These are phyloP conservation scores for Xerocomus nothofagi DNA, from an alignment of 1,284 basidiomycete genomes.

Conservation along the genomic window DNA sequence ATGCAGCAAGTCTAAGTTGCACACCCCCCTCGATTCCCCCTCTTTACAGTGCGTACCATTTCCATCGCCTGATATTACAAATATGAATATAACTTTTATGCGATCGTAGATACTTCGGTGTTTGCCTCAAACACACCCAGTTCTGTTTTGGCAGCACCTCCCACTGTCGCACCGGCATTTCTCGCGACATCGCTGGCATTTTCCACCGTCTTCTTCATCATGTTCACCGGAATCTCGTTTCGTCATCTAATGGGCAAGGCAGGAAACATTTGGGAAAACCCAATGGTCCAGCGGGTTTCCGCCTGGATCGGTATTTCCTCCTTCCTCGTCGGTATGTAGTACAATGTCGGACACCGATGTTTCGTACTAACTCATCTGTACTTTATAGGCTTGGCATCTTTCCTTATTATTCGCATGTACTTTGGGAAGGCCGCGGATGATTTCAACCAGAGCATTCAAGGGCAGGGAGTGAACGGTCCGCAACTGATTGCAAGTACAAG, in stretches of 20 bases:
- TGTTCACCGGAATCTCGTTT: slow-evolving; percentile 66
- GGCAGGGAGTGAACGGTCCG: slow-evolving; percentile 52
- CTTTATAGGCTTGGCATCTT: slow-evolving; percentile 59
- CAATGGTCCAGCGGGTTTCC: slow-evolving; percentile 55
- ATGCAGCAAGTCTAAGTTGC: slow-evolving; percentile 54
- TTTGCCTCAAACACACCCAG: slow-evolving; percentile 59
- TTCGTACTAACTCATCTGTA: neutral
- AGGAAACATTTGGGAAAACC: slow-evolving; percentile 53
- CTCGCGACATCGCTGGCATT: slow-evolving; percentile 62
- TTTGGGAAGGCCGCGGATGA: slow-evolving; percentile 76
- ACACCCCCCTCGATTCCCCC: slow-evolving; percentile 58
- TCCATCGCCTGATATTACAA: neutral
- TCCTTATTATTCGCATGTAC: slow-evolving; percentile 76
- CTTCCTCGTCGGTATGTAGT: slow-evolving; percentile 64
- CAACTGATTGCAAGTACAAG: slow-evolving; percentile 61
- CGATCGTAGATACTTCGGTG: slow-evolving; percentile 59
- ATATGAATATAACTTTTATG: slow-evolving; percentile 1
- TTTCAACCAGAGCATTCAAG: slow-evolving; percentile 63
- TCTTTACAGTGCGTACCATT: slow-evolving; percentile 51
- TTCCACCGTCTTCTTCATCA: slow-evolving; percentile 64
- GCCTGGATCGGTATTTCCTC: slow-evolving; percentile 76
- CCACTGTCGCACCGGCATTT: slow-evolving; percentile 61
- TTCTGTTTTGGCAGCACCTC: slow-evolving; percentile 58
- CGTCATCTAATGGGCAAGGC: slow-evolving; percentile 61
- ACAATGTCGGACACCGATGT: neutral